Evolutionary conservation across 2,329 filamentous ascomycete species (phyloP).

Genomic region (Xylariales sp.): DNA sequence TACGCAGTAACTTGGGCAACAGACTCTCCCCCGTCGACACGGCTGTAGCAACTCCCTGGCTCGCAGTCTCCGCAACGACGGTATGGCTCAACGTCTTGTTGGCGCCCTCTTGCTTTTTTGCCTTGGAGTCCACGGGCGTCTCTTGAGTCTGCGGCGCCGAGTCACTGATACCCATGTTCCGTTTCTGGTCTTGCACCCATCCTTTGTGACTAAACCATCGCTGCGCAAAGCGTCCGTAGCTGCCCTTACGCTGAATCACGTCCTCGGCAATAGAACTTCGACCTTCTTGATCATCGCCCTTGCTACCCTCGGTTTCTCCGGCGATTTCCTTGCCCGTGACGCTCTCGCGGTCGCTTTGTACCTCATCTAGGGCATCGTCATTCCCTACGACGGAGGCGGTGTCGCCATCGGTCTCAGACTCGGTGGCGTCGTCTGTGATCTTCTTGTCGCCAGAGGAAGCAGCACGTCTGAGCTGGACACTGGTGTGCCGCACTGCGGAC

Average conservation of each 20-base stretch:
- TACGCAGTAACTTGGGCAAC: conserved; percentile 78
- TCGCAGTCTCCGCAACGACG: conserved; percentile 23
- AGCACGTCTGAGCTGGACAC: conserved; percentile 34
- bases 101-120: conserved; percentile 13
- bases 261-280: conserved; percentile 75
- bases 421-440: conserved; percentile 19
- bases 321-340: conserved; percentile 13
- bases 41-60: conserved; percentile 15
- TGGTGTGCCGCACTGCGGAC: conserved; percentile 63
- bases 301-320: conserved; percentile 21
- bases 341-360: conserved; percentile 21
- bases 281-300: conserved; percentile 13
- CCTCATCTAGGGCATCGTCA: conserved; percentile 26
- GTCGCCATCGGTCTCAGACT: conserved; percentile 44
- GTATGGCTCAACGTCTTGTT: conserved; percentile 24
- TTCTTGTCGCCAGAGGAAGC: conserved; percentile 12
- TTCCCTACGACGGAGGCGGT: conserved; percentile 31
- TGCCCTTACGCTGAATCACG: conserved; percentile 76
- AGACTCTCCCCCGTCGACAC: conserved; percentile 47
- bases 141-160: conserved; percentile 19
- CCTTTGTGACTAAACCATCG: conserved; percentile 87
- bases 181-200: conserved; percentile 68
- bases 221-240: conserved; percentile 84
- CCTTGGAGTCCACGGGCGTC: conserved; percentile 7
- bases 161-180: conserved; percentile 63